Percentiles rank a stretch among this genome's conserved stretches.
These are phyloP conservation scores for Hyphodiscus hymeniophilus DNA, from an alignment of 495 filamentous ascomycete species.

Conservation along the genomic window DNA sequence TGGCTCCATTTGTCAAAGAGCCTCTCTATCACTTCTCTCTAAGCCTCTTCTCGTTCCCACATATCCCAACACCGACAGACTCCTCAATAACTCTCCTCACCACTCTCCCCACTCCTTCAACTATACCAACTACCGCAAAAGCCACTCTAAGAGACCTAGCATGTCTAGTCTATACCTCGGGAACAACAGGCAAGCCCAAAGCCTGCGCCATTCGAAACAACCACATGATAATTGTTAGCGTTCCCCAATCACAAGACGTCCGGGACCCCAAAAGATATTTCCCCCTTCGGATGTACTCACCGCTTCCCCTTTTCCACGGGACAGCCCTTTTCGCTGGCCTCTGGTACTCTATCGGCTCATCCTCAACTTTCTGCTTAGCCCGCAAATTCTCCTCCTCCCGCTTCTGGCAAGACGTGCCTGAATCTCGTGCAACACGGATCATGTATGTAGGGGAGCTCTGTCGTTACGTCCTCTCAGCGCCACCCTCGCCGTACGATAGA, in stretches of 20 bases:
- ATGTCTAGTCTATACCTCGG: constrained; percentile 20
- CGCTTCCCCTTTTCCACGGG: constrained; percentile 23
- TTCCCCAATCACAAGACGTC: constrained; percentile 28
- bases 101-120: constrained; percentile 1
- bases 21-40: constrained; percentile 33
- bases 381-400: constrained; percentile 23
- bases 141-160: constrained; percentile 17
- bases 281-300: constrained; percentile 25
- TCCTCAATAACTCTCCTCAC: constrained; percentile 2
- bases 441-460: constrained; percentile 33
- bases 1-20: constrained; percentile 29
- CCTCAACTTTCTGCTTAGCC: constrained; percentile 36
- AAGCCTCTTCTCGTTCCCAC: constrained; percentile 33
- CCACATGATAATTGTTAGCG: constrained; percentile 26
- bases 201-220: constrained; percentile 20
- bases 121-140: constrained; percentile 26
- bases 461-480: constrained; percentile 21
- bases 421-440: constrained; percentile 25
- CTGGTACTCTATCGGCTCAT: constrained; percentile 33
- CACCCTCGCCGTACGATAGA: constrained; percentile 14
- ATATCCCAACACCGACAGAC: not conserved
- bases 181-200: constrained; percentile 24
- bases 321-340: constrained; percentile 23
- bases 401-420: constrained; percentile 30
- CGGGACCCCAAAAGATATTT: constrained; percentile 34